Base-by-base conservation (phyloP, 192 early-diverging fungal genomes). In the Gonapodya sp. region DNA sequence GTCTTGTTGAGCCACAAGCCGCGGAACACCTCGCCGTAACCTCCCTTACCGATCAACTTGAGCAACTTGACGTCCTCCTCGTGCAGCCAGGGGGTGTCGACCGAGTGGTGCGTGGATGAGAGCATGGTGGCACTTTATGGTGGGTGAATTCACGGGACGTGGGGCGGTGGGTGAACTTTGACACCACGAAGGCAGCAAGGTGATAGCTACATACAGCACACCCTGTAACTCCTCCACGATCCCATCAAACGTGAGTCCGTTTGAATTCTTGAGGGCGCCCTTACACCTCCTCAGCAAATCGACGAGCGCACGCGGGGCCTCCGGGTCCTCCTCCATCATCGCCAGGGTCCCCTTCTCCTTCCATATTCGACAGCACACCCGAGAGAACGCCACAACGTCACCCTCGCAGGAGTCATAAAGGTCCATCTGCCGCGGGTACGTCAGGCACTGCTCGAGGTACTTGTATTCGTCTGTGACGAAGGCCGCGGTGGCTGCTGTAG, bases 331-430 rank as follows among this genome's bases (percentile, higher is more conserved):
- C 8, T 64, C 46, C 46, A 64, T 64, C 46, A 64, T 64, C 8
- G 46, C 46, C 46, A 64, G 46, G 46, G 46, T 64, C 46, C 46
- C 46, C 46, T 64, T 64, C 46, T 64, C 46, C 46, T 64, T 64
- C 46, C 46, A 64, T 64, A 64, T 64, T 64, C 46, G 46, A 64
- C 8, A 64, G 46, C 46, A 64, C 8, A 64, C 46, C 46, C 46
- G 8, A 8, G 46, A 64, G 46, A 64, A 64, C 46, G 46, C 46
- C 46, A 64, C 46, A 24, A 64, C 46, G 46, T 64, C 46, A 24
- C 46, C 46, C 24, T 64, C 46, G 46, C 8, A 8, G 24, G 46
- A 64, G 46, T 64, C 46, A 24, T 64, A 64, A 8, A 64, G 46
- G 46, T 16, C 46, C 46, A 64, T 64, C 46, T 64, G 46, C 46